These are phyloP conservation scores for Phytopythium ostracodes DNA, from an alignment of 352 stramenopile genomes.

Conservation along the genomic window DNA sequence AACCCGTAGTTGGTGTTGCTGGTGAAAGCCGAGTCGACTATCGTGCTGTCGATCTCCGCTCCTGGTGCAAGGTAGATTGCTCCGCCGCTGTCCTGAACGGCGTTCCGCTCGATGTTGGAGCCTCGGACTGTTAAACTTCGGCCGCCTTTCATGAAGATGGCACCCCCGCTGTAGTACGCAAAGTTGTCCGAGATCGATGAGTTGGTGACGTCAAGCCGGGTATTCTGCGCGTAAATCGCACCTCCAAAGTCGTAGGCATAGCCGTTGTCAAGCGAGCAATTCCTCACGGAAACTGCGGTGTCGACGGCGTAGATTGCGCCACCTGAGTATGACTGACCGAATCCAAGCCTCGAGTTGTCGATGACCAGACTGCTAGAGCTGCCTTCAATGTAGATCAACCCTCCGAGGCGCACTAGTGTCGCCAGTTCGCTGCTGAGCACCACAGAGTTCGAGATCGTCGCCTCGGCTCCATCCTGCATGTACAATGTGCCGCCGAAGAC, in stretches of 20 bases:
- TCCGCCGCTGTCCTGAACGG: conserved; percentile 39
- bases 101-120: conserved; percentile 25
- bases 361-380: conserved; percentile 24
- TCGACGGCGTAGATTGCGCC: conserved; percentile 40
- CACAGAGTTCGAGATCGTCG: conserved; percentile 21
- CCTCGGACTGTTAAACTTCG: conserved; percentile 18
- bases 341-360: conserved; percentile 28
- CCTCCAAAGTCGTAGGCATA: conserved; percentile 51
- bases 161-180: conserved; percentile 60
- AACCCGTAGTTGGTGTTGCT: conserved; percentile 44
- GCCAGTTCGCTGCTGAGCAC: conserved; percentile 30
- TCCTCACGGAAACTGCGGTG: conserved; percentile 19
- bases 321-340: conserved; percentile 35
- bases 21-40: conserved; percentile 29
- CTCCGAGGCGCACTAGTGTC: conserved; percentile 23
- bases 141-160: conserved; percentile 37
- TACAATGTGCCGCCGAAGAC: conserved; percentile 25
- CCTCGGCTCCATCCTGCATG: conserved; percentile 14
- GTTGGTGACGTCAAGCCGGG: conserved; percentile 12
- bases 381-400: conserved; percentile 41
- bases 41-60: conserved; percentile 13
- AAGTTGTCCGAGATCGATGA: conserved; percentile 37
- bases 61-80: conserved; percentile 43
- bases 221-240: conserved; percentile 33
- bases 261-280: conserved; percentile 30